These are phyloP conservation scores for Aspergillus brunneoviolaceus DNA, from an alignment of 2,329 filamentous ascomycete genomes.

Conservation along the genomic window DNA sequence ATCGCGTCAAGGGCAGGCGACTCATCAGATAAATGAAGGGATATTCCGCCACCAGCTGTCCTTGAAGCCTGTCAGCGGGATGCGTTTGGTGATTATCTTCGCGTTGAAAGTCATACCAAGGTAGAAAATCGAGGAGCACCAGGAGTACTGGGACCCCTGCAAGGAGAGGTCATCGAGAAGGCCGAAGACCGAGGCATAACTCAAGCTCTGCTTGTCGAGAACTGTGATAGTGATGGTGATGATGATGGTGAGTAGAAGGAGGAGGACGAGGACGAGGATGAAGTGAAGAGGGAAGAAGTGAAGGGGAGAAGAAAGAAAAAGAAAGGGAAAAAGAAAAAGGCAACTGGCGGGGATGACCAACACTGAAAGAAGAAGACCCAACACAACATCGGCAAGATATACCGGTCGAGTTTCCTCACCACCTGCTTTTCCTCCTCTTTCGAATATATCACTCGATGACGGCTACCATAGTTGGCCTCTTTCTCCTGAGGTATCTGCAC, in stretches of 20 bases:
- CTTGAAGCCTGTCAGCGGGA: conserved; percentile 5
- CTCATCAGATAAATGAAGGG: conserved; percentile 54
- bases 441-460: conserved; percentile 14
- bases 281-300: no score
- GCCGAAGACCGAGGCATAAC: conserved; percentile 46
- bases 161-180: conserved; percentile 48
- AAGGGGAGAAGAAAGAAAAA: no score
- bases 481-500: background rate
- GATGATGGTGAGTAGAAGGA: no score
- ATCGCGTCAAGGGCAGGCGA: conserved; percentile 48
- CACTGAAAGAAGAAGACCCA: conserved; percentile 44
- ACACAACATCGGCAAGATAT: conserved; percentile 36
- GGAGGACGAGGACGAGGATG: no score
- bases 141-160: conserved; percentile 48
- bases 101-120: conserved; percentile 27
- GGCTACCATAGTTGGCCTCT: background rate
- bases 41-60: conserved; percentile 48
- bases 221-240: conserved; percentile 31
- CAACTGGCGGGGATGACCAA: conserved; percentile 2
- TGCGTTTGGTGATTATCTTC: background rate
- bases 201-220: conserved; percentile 45
- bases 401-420: conserved; percentile 22
- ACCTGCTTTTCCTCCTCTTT: conserved; percentile 22
- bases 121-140: conserved; percentile 39
- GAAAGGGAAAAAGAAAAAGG: background rate